These are phyloP conservation scores for Coemansia sp. DNA, from an alignment of 192 early-diverging fungal genomes.

Conservation along the genomic window DNA sequence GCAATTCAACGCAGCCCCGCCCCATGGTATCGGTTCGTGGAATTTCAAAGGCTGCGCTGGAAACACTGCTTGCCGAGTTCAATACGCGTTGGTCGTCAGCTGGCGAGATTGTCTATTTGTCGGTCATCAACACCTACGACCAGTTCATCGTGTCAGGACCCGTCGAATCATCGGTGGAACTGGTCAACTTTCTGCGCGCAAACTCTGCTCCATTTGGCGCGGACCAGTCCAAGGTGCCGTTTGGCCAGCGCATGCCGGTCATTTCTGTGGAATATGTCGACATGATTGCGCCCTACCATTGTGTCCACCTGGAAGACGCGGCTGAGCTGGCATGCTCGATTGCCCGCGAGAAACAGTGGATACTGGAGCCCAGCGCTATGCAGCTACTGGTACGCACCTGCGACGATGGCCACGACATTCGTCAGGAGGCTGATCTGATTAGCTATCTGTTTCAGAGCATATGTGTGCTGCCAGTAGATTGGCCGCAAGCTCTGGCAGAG, in stretches of 20 bases:
- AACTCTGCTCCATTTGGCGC: slow-evolving; percentile 3
- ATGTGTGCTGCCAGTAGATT: slow-evolving; percentile 63
- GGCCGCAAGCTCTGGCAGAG: slow-evolving; percentile 57
- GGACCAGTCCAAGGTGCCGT: slow-evolving; percentile 72
- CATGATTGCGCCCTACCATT: slow-evolving; percentile 81
- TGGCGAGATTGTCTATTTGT: slow-evolving; percentile 11
- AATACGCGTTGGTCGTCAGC: slow-evolving; percentile 4
- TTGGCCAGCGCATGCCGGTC: slow-evolving; percentile 75
- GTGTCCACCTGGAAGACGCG: slow-evolving; percentile 2
- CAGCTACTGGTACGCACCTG: slow-evolving; percentile 71
- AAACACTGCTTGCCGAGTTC: slow-evolving; percentile 7
- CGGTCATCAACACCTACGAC: slow-evolving; percentile 17
- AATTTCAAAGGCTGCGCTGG: slow-evolving; percentile 1
- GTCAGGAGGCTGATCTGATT: slow-evolving; percentile 57
- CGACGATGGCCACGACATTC: slow-evolving; percentile 77
- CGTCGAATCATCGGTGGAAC: not conserved
- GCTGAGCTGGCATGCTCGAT: not conserved
- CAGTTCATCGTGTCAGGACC: slow-evolving; percentile 25
- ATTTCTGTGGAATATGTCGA: slow-evolving; percentile 77
- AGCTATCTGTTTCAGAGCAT: slow-evolving; percentile 63
- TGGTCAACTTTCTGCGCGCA: slow-evolving; percentile 3
- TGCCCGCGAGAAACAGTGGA: slow-evolving; percentile 26
- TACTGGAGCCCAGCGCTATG: slow-evolving; percentile 14
- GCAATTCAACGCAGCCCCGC: slow-evolving; percentile 56
- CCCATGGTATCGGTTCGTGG: slow-evolving; percentile 39